Evolutionary conservation across 2,329 filamentous ascomycete genomes (phyloP), one percentile per base, ranked within the genome.

Genomic region (Alternaria ventricosa): DNA sequence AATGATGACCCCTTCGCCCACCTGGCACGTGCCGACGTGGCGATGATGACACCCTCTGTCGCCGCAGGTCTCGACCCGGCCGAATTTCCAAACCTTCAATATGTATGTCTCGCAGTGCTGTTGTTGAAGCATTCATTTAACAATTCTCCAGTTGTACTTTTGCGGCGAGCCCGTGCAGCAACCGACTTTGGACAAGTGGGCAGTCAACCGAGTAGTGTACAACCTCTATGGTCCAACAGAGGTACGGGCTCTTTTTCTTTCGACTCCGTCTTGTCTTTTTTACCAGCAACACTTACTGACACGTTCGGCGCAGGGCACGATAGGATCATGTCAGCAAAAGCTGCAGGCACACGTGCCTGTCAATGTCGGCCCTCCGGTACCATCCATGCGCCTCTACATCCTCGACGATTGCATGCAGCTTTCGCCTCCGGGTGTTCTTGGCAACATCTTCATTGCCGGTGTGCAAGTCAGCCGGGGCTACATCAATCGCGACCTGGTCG

Each of bases 161-260:
- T 81, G 78, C 1, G 80, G 81, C 0, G 82, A 83, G 64, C 58
- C 73, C 0, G 76, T 83, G 5, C 70, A 78, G 1, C 78, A 81
- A 64, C 43, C 49, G 5, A 63, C 80, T 2, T 67, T 57, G 28
- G 78, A 82, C 51, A 54, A 7, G 1, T 83, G 82, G 82, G 51
- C 57, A 7, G 51, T 33, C n/a, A 45, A 58, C 23, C 33, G 43
- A 10, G 45, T 43, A 9, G n/a, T 82, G 1, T 83, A 78, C 68
- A 84, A 84, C 63, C 79, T 80, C 75, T 85, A 84, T 57, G 82
- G 82, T 0, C 83, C 83, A 6, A 82, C 80, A 0, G 82, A 84
- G 23, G 20, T 22, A 22, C 20, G 20, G 20, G 20, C 20, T 22
- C 20, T 22, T 22, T 22, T 22, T 22, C 20, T 22, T 22, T 22